phyloP scores from a whole-genome alignment of 1,284 basidiomycete species.

The Ustilago trichophora region DNA sequence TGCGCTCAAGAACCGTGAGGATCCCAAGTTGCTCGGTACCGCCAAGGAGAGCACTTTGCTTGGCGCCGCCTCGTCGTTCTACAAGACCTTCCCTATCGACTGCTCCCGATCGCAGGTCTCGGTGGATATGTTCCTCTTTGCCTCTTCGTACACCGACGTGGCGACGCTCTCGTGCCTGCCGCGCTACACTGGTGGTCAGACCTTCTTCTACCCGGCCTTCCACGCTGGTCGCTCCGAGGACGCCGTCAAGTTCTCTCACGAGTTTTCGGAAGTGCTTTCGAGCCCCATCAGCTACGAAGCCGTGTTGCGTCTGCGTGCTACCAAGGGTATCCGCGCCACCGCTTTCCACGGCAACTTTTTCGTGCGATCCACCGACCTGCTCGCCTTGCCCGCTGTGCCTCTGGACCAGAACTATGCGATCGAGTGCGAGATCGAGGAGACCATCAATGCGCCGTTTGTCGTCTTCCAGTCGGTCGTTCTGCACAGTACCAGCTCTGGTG shows the following conservation, averaged over 20 bases:
- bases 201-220: slow-evolving; percentile 98
- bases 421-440: slow-evolving; percentile 97
- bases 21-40: slow-evolving; percentile 94
- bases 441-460: slow-evolving; percentile 88
- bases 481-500: slow-evolving; percentile 95
- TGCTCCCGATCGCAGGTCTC: slow-evolving; percentile 96
- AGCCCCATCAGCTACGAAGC: slow-evolving; percentile 96
- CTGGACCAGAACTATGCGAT: slow-evolving; percentile 96
- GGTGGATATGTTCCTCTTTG: slow-evolving; percentile 99
- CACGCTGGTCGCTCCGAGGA: slow-evolving; percentile 93
- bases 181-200: slow-evolving; percentile 96
- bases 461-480: slow-evolving; percentile 95
- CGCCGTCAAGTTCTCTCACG: slow-evolving; percentile 96
- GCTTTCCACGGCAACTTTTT: slow-evolving; percentile 99
- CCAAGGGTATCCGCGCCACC: slow-evolving; percentile 86
- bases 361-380: slow-evolving; percentile 93
- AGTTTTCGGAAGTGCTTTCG: slow-evolving; percentile 90
- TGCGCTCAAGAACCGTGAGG: slow-evolving; percentile 93
- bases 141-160: slow-evolving; percentile 91
- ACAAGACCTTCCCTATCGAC: slow-evolving; percentile 99
- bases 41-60: slow-evolving; percentile 74
- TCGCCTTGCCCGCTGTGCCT: slow-evolving; percentile 95
- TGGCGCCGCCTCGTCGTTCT: slow-evolving; percentile 80
- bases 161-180: slow-evolving; percentile 90
- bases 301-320: slow-evolving; percentile 93